Percentiles rank a stretch among this genome's conserved stretches.
These are phyloP conservation scores for Colletotrichum orchidophilum DNA, from an alignment of 2,329 filamentous ascomycete genomes.

Conservation along the genomic window DNA sequence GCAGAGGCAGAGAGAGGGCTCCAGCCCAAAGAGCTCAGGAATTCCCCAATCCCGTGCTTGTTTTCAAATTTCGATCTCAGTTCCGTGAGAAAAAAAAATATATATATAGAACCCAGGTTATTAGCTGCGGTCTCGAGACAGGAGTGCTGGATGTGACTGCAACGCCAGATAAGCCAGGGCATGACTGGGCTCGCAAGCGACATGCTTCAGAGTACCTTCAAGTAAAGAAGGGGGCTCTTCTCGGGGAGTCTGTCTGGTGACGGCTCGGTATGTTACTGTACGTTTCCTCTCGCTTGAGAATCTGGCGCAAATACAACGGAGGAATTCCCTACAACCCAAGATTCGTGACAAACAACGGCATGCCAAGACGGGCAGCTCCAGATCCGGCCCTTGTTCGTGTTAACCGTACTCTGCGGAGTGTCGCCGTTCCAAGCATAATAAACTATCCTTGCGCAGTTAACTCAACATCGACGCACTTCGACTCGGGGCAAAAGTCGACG, in stretches of 20 bases:
- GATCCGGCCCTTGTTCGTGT: background rate
- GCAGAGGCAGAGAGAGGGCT: background rate
- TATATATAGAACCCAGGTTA: background rate
- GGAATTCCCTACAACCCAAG: background rate
- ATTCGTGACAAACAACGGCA: background rate
- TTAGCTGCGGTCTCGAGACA: background rate
- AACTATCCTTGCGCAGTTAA: background rate
- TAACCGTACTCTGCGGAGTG: background rate
- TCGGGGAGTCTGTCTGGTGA: background rate
- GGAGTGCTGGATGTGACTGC: background rate
- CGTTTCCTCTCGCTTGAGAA: background rate
- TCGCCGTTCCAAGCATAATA: background rate
- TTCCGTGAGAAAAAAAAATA: background rate
- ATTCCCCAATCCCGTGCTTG: background rate
- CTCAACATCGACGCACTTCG: background rate
- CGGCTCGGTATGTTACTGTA: background rate
- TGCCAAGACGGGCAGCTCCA: background rate
- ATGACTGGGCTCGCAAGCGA: background rate
- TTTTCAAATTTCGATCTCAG: background rate
- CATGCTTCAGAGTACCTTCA: background rate
- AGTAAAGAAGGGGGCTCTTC: background rate
- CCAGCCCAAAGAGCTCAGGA: background rate
- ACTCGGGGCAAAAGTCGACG: background rate
- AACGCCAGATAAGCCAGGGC: slow-evolving; percentile 1
- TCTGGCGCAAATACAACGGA: background rate